Percentiles rank a stretch among this genome's conserved stretches.
Conservation (phyloP, 2,329 filamentous ascomycete species). For the Penicillium sp. region DNA sequence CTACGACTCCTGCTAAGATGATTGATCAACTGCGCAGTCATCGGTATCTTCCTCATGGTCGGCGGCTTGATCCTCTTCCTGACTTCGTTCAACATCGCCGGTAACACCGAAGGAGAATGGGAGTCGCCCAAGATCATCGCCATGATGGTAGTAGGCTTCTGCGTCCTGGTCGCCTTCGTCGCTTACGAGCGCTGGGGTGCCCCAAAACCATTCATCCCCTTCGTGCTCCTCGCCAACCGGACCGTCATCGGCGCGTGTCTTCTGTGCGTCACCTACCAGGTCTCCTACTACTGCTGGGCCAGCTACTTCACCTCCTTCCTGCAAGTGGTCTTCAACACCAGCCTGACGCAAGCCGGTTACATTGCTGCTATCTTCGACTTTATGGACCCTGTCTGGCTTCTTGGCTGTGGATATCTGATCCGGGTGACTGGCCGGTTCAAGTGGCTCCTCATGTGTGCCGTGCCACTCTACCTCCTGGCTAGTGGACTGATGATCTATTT, state of each 20-base stretch:
- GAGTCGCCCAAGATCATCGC: constrained; percentile 51
- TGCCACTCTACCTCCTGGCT: constrained; percentile 58
- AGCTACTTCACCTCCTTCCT: constrained; percentile 35
- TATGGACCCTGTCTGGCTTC: constrained; percentile 28
- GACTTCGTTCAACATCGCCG: constrained; percentile 49
- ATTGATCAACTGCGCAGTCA: constrained; percentile 35
- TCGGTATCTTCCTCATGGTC: constrained; percentile 64
- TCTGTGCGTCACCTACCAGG: constrained; percentile 19
- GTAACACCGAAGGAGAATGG: constrained; percentile 45
- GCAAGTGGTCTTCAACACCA: constrained; percentile 35
- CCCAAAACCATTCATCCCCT: constrained; percentile 53
- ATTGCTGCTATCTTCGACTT: constrained; percentile 38
- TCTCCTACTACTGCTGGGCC: constrained; percentile 11
- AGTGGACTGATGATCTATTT: constrained; percentile 62
- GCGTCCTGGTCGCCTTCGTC: constrained; percentile 57
- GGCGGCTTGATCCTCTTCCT: constrained; percentile 62
- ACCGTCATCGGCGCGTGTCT: constrained; percentile 36
- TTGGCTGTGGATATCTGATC: constrained; percentile 51
- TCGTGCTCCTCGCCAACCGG: constrained; percentile 35
- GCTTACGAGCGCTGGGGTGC: constrained; percentile 58
- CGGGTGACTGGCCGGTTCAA: constrained; percentile 58
- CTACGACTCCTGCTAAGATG: background rate
- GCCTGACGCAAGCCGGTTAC: constrained; percentile 39
- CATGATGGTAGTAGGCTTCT: constrained; percentile 57
- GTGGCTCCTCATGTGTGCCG: constrained; percentile 55